phyloP scores from a whole-genome alignment of 768 basidiomycete genomes.

The Tulasnella sp. region DNA sequence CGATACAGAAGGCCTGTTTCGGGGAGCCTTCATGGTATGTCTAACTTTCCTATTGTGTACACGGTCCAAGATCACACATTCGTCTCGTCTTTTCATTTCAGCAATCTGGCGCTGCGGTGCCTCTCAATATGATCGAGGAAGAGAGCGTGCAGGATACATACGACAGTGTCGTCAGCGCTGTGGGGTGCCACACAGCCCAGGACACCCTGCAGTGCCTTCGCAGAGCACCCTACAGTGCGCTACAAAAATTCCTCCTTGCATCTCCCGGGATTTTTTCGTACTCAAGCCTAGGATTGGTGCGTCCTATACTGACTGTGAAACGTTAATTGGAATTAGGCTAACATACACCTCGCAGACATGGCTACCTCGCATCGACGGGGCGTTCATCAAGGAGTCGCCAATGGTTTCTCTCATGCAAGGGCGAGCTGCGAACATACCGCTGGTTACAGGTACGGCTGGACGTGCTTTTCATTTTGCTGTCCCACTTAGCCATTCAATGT shows the following conservation, averaged over 20 bases:
- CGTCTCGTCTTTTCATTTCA: neutral
- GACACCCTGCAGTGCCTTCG: conserved; percentile 21
- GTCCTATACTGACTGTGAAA: neutral
- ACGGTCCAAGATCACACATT: neutral
- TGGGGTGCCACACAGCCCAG: conserved; percentile 11
- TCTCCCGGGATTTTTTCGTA: conserved; percentile 13
- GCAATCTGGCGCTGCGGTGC: neutral
- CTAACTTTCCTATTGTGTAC: neutral
- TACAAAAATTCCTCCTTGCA: conserved; percentile 15
- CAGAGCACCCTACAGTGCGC: conserved; percentile 4
- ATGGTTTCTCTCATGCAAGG: conserved; percentile 28
- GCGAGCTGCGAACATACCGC: conserved; percentile 24
- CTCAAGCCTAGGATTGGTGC: neutral
- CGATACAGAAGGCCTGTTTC: conserved; percentile 20
- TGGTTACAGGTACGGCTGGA: conserved; percentile 13
- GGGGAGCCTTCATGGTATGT: conserved; percentile 20
- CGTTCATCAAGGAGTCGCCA: conserved; percentile 29
- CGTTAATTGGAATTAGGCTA: neutral
- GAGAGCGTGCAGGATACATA: neutral
- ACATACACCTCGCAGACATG: conserved; percentile 27
- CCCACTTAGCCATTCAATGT: neutral
- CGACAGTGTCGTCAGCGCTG: conserved; percentile 8
- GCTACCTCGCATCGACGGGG: conserved; percentile 32
- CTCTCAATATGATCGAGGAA: neutral
- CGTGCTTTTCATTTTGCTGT: neutral